Conservation (phyloP, 306 rosid species). For the Vicia villosa region DNA sequence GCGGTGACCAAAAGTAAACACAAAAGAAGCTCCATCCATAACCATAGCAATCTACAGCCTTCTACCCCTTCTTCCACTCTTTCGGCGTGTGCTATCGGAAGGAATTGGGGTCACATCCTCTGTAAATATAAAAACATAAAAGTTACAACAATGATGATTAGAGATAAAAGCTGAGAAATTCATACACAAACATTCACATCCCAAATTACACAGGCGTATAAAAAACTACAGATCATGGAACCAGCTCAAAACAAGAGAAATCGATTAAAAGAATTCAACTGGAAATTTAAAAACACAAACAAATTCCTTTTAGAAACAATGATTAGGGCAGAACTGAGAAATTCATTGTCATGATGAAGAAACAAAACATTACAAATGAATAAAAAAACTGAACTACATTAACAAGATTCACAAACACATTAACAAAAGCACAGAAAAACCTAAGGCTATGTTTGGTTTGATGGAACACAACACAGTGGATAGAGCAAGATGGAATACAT, state of each 20-base stretch:
- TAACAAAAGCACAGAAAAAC: background rate
- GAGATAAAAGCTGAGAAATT: background rate
- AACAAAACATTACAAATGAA: background rate
- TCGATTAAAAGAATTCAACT: conserved; percentile 20
- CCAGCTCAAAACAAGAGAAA: too few relatives aligned
- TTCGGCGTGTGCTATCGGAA: conserved; percentile 79
- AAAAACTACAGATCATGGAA: background rate
- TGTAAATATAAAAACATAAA: conserved; percentile 34
- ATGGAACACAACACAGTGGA: too few relatives aligned
- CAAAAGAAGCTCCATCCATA: background rate
- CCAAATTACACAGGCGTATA: too few relatives aligned
- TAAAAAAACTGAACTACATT: background rate
- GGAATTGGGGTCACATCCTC: conserved; percentile 91
- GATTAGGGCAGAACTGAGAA: background rate
- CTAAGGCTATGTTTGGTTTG: too few relatives aligned
- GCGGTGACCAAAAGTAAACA: conserved; percentile 1
- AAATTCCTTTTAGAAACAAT: background rate
- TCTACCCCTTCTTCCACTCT: conserved; percentile 89
- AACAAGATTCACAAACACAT: background rate
- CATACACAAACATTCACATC: too few relatives aligned
- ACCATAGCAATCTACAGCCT: conserved; percentile 55
- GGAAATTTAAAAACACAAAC: conserved; percentile 25
- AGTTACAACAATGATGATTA: background rate
- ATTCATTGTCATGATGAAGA: background rate
- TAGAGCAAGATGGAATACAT: too few relatives aligned